Evolutionary conservation across 2,329 filamentous ascomycete species (phyloP), one percentile per base, ranked within the genome.

Genomic region (Ceratocystis diversiconidia): DNA sequence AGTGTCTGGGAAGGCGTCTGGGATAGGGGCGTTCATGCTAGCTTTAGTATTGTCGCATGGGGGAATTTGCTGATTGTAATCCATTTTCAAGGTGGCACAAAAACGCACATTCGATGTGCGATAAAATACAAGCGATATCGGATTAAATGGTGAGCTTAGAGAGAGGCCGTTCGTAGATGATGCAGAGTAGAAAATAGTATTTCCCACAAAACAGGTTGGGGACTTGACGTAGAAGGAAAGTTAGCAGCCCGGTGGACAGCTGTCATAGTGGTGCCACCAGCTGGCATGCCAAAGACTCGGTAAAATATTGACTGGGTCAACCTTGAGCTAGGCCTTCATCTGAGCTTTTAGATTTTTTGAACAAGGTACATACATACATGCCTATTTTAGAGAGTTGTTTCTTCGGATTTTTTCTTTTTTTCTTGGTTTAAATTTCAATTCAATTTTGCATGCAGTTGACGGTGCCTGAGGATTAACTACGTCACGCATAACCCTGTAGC

Each of bases 21-120:
- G 36, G 36, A 41, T 41, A 25, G 30, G 44, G 19, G 41, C 52
- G 50, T 36, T 55, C 22, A 48, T 44, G 46, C 43, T 61, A 10
- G 63, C 66, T 41, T 60, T 32, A 65, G 52, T 68, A 57, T 68
- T 60, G 52, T 68, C 68, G 30, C 72, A 69, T 59, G 70, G 70
- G 65, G 68, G 67, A 62, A 69, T 10, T 28, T 68, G 41, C 3
- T 48, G 28, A n/a, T 62, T 44, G 61, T 30, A 5, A 48, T 62
- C n/a, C 43, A 46, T 25, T 46, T 36, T 5, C n/a, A 2, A 17
- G 8, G 25, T 62, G 17, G 17, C n/a, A 10, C 63, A 60, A 41
- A 19, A 57, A 41, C 28, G 7, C 8, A 1, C 7, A 28, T 62
- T 46, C n/a, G 28, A 43, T 46, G 22, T 15, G 19, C 17, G 36